phyloP scores from a whole-genome alignment of 495 filamentous ascomycete species.

The Daldinia caldariorum region DNA sequence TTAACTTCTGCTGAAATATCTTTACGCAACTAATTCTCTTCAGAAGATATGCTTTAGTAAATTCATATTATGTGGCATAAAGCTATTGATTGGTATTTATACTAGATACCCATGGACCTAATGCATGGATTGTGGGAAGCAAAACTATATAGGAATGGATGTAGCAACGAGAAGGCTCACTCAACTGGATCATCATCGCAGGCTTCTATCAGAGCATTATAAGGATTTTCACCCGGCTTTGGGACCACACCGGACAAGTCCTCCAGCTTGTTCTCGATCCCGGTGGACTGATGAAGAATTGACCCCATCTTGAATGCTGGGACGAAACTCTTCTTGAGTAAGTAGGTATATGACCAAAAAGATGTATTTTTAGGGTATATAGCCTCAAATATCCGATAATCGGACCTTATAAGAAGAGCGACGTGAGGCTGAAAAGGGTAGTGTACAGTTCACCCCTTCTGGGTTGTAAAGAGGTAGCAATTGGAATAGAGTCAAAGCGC shows the following conservation, averaged over 20 bases:
- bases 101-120: background rate
- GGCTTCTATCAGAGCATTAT: constrained; percentile 74
- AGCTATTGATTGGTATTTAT: background rate
- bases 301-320: constrained; percentile 46
- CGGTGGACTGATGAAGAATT: constrained; percentile 52
- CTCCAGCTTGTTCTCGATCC: constrained; percentile 63
- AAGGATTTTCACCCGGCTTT: constrained; percentile 71
- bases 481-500: background rate
- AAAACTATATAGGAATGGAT: background rate
- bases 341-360: background rate
- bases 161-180: constrained; percentile 28
- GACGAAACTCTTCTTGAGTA: background rate
- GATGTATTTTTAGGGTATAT: background rate
- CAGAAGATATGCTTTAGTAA: background rate
- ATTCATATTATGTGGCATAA: background rate
- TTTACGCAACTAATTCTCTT: background rate
- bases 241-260: constrained; percentile 64
- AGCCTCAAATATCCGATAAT: background rate
- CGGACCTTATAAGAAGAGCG: background rate
- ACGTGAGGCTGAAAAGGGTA: background rate
- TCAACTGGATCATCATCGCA: constrained; percentile 68
- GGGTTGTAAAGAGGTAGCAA: background rate
- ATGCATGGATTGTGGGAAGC: background rate
- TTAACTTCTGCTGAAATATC: constrained; percentile 24
- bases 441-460: background rate